Evolutionary conservation across 805 yeast species (phyloP).

Genomic region (Candida patagonica): DNA sequence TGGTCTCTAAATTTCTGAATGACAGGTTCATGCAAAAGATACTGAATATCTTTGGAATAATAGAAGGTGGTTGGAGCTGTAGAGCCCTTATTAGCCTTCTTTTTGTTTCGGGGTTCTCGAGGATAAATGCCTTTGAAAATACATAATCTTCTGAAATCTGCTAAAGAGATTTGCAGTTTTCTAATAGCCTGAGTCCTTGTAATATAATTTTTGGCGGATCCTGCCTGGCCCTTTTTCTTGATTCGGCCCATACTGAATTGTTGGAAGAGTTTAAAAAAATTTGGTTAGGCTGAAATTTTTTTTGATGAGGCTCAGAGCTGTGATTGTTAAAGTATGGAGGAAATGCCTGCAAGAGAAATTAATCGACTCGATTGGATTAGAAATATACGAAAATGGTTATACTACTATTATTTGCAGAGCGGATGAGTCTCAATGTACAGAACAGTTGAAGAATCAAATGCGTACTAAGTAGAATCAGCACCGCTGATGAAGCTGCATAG

Average conservation of each 20-base stretch:
- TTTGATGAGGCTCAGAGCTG: not conserved
- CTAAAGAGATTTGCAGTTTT: conserved; percentile 84
- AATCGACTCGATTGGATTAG: not conserved
- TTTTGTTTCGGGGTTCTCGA: conserved; percentile 90
- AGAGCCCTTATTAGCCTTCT: conserved; percentile 96
- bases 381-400: not conserved
- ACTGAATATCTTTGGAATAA: conserved; percentile 89
- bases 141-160: conserved; percentile 90
- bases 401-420: not conserved
- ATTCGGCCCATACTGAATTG: not conserved
- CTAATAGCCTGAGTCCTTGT: conserved; percentile 93
- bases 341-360: too few species aligned
- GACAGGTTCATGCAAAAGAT: conserved; percentile 90
- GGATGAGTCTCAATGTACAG: too few species aligned
- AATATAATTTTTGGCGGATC: conserved; percentile 86
- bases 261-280: not conserved
- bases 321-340: too few species aligned
- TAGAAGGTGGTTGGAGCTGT: conserved; percentile 94
- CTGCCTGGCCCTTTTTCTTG: conserved; percentile 72
- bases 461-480: too few species aligned
- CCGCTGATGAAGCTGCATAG: too few species aligned
- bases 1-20: conserved; percentile 88
- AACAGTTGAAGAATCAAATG: too few species aligned
- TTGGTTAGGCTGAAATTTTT: not conserved
- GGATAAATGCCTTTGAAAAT: conserved; percentile 98